phyloP scores from a whole-genome alignment of 2,329 filamentous ascomycete genomes.

The Capronia americana region DNA sequence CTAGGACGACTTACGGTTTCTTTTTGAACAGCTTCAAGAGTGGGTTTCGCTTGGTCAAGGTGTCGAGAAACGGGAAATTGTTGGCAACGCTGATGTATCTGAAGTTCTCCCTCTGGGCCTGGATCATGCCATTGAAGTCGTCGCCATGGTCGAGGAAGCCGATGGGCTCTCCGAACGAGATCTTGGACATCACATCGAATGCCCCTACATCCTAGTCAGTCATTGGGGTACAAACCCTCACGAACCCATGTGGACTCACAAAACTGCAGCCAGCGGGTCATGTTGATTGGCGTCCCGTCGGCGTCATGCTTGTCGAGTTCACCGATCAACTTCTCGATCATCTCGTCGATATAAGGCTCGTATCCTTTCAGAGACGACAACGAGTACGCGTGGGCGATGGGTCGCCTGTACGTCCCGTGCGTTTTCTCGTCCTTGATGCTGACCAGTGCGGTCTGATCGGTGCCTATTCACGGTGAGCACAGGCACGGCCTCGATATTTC shows the following conservation, averaged over 20 bases:
- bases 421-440: conserved; percentile 21
- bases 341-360: conserved; percentile 17
- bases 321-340: conserved; percentile 16
- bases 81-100: conserved; percentile 22
- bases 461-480: conserved; percentile 8
- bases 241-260: background rate
- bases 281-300: conserved; percentile 12
- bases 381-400: conserved; percentile 15
- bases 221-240: background rate
- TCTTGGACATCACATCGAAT: conserved; percentile 21
- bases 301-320: conserved; percentile 20
- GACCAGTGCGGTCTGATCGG: conserved; percentile 19
- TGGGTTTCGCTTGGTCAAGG: conserved; percentile 16
- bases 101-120: conserved; percentile 17
- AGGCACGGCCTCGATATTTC: background rate
- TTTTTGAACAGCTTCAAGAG: conserved; percentile 8
- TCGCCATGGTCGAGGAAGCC: conserved; percentile 17
- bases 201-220: conserved; percentile 7
- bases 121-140: conserved; percentile 21
- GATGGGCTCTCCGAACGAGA: conserved; percentile 19
- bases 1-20: conserved; percentile 11
- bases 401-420: conserved; percentile 13
- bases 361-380: conserved; percentile 16
- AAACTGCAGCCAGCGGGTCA: conserved; percentile 20
- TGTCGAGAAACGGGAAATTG: conserved; percentile 15